A percentile compares a stretch with the other conserved stretches of the same genome.
Conservation (phyloP, 768 basidiomycete genomes). For the Leccinum subgranulosum region DNA sequence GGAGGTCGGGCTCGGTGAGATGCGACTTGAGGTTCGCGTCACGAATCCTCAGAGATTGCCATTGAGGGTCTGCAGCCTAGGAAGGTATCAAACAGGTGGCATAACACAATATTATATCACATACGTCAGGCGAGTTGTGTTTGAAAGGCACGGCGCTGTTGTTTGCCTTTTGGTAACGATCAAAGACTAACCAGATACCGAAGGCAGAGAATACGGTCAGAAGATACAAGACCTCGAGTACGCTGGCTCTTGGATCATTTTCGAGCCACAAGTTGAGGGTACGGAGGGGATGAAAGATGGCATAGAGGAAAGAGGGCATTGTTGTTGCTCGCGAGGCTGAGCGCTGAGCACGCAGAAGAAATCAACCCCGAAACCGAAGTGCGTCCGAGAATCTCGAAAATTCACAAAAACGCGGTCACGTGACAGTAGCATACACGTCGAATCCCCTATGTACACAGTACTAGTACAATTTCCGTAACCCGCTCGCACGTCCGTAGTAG, state of each 20-base stretch:
- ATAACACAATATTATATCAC: conserved; percentile 14
- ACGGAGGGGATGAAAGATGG: conserved; percentile 49
- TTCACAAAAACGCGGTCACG: conserved; percentile 15
- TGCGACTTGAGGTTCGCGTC: conserved; percentile 69
- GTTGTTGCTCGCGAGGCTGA: no score
- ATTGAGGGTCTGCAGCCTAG: conserved; percentile 58
- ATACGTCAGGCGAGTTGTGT: conserved; percentile 56
- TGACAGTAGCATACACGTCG: conserved; percentile 10
- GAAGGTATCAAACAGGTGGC: conserved; percentile 15
- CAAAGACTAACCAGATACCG: conserved; percentile 76
- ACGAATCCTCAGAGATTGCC: conserved; percentile 50
- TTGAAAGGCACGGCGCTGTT: conserved; percentile 73
- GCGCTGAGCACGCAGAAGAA: no score
- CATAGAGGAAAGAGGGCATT: conserved; percentile 34
- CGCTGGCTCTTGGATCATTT: conserved; percentile 45
- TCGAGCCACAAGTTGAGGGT: conserved; percentile 48
- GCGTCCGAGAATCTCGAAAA: not conserved
- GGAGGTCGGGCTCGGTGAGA: conserved; percentile 48
- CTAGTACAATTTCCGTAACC: no score
- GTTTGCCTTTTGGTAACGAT: conserved; percentile 68
- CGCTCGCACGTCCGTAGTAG: no score
- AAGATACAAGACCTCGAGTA: conserved; percentile 63
- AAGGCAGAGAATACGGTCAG: conserved; percentile 68
- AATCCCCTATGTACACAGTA: no score
- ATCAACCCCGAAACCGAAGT: not conserved